Conservation (phyloP, 2,329 filamentous ascomycete genomes). For the Phaeosphaeriaceae sp. region DNA sequence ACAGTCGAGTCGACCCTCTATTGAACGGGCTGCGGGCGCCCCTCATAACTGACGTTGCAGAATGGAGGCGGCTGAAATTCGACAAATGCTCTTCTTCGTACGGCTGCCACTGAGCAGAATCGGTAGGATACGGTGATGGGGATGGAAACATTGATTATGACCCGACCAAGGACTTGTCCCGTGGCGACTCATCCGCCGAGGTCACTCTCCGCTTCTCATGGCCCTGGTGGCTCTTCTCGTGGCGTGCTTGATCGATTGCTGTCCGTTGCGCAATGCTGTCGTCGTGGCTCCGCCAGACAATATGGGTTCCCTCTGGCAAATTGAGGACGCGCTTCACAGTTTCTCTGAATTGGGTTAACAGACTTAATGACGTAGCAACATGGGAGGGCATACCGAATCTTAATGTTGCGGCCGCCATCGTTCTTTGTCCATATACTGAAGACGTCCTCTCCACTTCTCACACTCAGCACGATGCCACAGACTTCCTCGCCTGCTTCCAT, state of each 20-base stretch:
- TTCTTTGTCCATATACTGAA: constrained; percentile 97
- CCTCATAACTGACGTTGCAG: too few species aligned
- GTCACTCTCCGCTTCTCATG: constrained; percentile 54
- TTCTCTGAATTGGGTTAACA: constrained; percentile 65
- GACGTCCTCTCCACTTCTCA: constrained; percentile 94
- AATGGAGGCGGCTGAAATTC: too few species aligned
- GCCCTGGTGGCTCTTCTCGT: constrained; percentile 70
- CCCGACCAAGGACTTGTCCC: constrained; percentile 37
- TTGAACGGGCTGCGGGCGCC: too few species aligned
- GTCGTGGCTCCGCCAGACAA: constrained; percentile 96
- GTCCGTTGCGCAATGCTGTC: constrained; percentile 92
- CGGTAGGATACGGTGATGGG: constrained; percentile 12
- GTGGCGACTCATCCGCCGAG: constrained; percentile 42
- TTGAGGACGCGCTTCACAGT: constrained; percentile 89
- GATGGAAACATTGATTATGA: constrained; percentile 22
- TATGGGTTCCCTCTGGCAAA: constrained; percentile 85
- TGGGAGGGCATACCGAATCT: constrained; percentile 76
- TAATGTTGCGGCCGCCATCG: constrained; percentile 90
- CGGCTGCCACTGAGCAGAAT: neutral
- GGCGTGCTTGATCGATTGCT: constrained; percentile 87
- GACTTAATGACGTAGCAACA: neutral
- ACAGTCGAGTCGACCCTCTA: too few species aligned
- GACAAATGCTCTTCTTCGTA: too few species aligned
- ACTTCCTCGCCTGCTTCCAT: constrained; percentile 91
- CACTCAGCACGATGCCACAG: constrained; percentile 91